phyloP scores from a whole-genome alignment of 768 basidiomycete species.

The Podaxis sp. region DNA sequence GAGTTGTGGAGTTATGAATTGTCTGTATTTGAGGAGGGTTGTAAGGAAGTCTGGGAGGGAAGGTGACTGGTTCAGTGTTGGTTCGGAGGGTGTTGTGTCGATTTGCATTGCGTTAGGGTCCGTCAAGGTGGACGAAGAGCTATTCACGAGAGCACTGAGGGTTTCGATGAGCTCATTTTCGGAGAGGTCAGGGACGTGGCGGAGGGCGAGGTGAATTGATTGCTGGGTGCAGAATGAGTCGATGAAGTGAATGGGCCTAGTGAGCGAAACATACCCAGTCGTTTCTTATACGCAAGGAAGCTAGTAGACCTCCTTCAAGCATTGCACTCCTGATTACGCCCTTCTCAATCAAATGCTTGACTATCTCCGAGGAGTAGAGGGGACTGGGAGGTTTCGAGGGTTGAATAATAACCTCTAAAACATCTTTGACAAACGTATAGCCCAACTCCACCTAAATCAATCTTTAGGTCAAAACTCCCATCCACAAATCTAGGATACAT shows the following conservation, averaged over 20 bases:
- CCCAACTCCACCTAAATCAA: conserved; percentile 16
- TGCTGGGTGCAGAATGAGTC: conserved; percentile 25
- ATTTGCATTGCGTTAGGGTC: conserved; percentile 42
- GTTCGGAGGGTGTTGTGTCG: conserved; percentile 21
- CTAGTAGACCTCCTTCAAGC: conserved; percentile 58
- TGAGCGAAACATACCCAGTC: conserved; percentile 62
- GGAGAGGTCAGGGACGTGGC: conserved; percentile 56
- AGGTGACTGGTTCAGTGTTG: conserved; percentile 17
- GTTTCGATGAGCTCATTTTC: conserved; percentile 62
- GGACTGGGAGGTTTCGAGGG: conserved; percentile 22
- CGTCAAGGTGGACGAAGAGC: conserved; percentile 27
- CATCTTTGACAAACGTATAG: conserved; percentile 58
- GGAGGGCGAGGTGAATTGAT: conserved; percentile 51
- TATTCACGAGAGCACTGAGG: conserved; percentile 42
- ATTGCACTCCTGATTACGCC: conserved; percentile 58
- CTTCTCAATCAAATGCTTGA: conserved; percentile 55
- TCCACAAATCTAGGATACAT: background rate
- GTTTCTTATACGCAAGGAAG: conserved; percentile 44
- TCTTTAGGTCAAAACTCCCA: background rate
- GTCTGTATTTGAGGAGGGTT: conserved; percentile 33
- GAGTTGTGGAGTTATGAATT: conserved; percentile 34
- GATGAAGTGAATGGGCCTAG: background rate
- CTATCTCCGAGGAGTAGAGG: conserved; percentile 55
- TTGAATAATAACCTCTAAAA: conserved; percentile 50
- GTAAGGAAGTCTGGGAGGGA: conserved; percentile 36